Evolutionary conservation across 2,329 filamentous ascomycete genomes (phyloP), one percentile per base, ranked within the genome.

Genomic region (Calonectria ilicicola): DNA sequence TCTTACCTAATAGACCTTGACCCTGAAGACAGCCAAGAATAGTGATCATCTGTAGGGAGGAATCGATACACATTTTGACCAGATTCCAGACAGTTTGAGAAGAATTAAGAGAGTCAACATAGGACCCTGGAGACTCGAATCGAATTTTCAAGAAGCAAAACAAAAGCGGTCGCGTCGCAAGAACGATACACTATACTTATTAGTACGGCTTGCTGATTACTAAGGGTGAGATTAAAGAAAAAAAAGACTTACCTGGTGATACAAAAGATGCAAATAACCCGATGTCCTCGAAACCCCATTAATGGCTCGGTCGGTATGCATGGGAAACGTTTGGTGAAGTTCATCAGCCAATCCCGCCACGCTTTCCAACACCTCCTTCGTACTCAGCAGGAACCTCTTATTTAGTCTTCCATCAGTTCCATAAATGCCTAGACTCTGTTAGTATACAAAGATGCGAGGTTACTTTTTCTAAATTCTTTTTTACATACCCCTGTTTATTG

Each of bases 1-100:
- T 56, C 76, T 76, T 80, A 89, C 87, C 87, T 2, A 89, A 81
- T 21, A 89, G 81, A 8, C 84, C 84, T 74, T 89, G 87, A 15
- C 81, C 80, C 74, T 86, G 84, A 27, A 89, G 79, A 44, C 82
- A 83, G 66, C 82, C 81, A 2, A 89, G 83, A 27, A 89, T 84
- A 2, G 82, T 76, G 51, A 83, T 79, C 77, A 75, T 81, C 67
- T 82, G 79, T 19, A 80, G 75, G 2, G 81, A 82, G 19, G 82
- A 83, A 56, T 83, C 82, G 69, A 83, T 76, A 32, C 81, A 81
- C 79, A 83, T 81, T 53, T 81, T 81, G 60, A 83, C 75, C 35
- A 83, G 69, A 53, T 82, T 83, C 65, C 79, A 79, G n/a, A 82
- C 77, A 14, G 78, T 82, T 69, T 77, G 75, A 8, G 80, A 81